phyloP scores from a whole-genome alignment of 108 stramenopile species.

The Aureococcus anophagefferens region DNA sequence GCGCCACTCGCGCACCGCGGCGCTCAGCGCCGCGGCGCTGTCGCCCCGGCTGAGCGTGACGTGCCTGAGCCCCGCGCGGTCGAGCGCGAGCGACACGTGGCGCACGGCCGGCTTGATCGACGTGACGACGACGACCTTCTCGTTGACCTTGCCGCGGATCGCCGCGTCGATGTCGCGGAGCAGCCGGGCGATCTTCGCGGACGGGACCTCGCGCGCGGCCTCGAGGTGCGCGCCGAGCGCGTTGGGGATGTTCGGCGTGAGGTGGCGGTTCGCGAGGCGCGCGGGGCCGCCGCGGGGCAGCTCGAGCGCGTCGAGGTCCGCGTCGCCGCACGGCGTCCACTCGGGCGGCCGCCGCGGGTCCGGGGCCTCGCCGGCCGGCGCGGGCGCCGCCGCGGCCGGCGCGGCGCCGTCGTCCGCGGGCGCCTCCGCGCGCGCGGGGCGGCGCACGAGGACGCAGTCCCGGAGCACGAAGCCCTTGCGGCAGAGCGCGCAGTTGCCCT shows the following conservation, averaged over 20 bases:
- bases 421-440: background rate
- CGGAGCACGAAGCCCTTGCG: background rate
- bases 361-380: too few species aligned
- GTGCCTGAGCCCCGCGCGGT: background rate
- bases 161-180: background rate
- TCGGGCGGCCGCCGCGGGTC: too few species aligned
- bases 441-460: background rate
- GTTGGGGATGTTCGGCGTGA: too few species aligned
- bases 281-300: too few species aligned
- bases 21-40: background rate
- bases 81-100: background rate
- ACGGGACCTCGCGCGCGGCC: too few species aligned
- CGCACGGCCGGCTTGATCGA: background rate
- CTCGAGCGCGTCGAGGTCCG: too few species aligned
- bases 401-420: background rate
- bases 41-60: slow-evolving; percentile 1
- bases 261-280: too few species aligned
- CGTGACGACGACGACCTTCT: slow-evolving; percentile 10
- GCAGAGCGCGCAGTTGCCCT: background rate
- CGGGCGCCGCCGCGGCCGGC: too few species aligned
- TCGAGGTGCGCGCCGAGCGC: too few species aligned
- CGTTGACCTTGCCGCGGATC: background rate
- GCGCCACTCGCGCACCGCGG: background rate
- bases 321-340: too few species aligned
- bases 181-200: too few species aligned